Evolutionary conservation across 148 eudicot genomes (phyloP).

Genomic region (Rhododendron vialii): DNA sequence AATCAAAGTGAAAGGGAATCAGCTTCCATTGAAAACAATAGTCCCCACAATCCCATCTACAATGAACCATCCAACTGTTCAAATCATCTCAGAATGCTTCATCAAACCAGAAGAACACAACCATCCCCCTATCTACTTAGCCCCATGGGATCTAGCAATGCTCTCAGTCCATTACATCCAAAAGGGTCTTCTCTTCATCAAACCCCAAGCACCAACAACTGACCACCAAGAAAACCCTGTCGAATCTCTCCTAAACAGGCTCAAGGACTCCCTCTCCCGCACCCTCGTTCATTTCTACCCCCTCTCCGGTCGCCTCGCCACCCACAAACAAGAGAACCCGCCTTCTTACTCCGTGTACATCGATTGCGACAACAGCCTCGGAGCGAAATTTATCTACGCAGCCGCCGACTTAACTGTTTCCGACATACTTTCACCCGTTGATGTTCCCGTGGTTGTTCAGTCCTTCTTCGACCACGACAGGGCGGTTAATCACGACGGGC

Average conservation of each 20-base stretch:
- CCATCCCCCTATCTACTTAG: conserved; percentile 12
- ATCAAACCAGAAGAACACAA: conserved; percentile 7
- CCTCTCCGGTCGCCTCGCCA: conserved; percentile 20
- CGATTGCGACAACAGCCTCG: conserved; percentile 21
- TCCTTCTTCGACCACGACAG: conserved; percentile 24
- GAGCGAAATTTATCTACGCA: conserved; percentile 26
- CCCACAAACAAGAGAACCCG: conserved; percentile 16
- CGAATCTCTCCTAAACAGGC: conserved; percentile 11
- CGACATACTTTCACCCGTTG: conserved; percentile 14
- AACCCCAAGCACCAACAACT: not conserved
- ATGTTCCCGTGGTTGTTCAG: conserved; percentile 20
- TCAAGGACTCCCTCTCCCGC: conserved; percentile 21
- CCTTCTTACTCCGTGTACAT: conserved; percentile 9
- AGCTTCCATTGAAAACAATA: not conserved
- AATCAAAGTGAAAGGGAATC: not conserved
- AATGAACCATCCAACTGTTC: not conserved
- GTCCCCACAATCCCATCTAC: not conserved
- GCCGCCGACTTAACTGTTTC: not conserved
- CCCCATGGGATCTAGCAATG: conserved; percentile 29
- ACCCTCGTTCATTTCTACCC: conserved; percentile 24
- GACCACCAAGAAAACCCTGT: not conserved
- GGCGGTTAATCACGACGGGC: conserved; percentile 25
- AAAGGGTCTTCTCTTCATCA: conserved; percentile 31
- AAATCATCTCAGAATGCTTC: conserved; percentile 2
- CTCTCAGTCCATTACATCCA: conserved; percentile 32